Evolutionary conservation across 345 rosid species (phyloP).

Genomic region (Arabis hirsuta): DNA sequence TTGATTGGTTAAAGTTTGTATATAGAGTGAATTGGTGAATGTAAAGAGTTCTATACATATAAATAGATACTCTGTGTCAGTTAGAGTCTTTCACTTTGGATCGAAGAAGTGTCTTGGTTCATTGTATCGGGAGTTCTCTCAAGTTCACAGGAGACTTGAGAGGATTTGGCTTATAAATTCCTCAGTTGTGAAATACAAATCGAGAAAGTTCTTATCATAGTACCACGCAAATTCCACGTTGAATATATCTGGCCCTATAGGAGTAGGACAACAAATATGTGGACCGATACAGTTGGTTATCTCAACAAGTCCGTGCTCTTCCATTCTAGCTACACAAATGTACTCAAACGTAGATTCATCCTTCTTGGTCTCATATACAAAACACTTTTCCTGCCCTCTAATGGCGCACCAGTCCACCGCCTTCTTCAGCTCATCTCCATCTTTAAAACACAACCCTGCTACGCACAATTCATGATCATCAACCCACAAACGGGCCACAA

Average conservation of each 20-base stretch:
- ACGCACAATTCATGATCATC: neutral
- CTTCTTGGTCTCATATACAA: neutral
- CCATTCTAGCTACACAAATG: neutral
- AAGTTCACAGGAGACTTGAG: no score
- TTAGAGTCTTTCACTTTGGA: no score
- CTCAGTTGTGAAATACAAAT: no score
- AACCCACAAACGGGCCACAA: conserved; percentile 26
- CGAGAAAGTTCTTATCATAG: no score
- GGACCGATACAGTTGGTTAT: conserved; percentile 10
- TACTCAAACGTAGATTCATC: neutral
- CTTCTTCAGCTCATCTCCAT: conserved; percentile 26
- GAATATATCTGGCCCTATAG: neutral
- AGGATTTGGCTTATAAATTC: no score
- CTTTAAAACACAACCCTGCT: conserved; percentile 13
- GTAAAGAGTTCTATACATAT: no score
- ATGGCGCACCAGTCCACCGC: conserved; percentile 26
- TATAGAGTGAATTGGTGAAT: no score
- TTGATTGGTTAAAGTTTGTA: no score
- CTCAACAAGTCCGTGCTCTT: conserved; percentile 16
- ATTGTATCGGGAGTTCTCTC: no score
- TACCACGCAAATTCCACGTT: neutral
- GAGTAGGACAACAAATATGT: neutral
- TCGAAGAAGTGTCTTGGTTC: no score
- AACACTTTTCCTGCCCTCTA: conserved; percentile 13
- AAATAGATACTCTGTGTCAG: no score